Evolutionary conservation across 805 yeast genomes (phyloP), one percentile per base, ranked within the genome.

Genomic region (Candida lessepsii): DNA sequence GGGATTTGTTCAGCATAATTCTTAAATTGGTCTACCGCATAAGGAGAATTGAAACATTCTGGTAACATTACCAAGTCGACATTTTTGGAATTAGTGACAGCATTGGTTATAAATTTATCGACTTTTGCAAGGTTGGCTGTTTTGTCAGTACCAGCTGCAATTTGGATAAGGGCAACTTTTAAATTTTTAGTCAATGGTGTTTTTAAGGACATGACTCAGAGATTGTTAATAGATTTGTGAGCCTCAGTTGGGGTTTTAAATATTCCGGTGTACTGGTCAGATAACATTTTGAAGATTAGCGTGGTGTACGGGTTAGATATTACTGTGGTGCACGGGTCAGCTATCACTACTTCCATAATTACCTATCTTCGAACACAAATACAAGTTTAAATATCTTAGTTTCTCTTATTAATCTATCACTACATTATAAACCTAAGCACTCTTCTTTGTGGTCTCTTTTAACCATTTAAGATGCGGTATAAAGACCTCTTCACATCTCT

Each of bases 21-120:
- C 5, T 85, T 78, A 63, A 93, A 93, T 46, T 90, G 83, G 43
- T 78, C 77, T 20, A 88, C 96, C 0, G 95, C 79, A 57, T 93
- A 93, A 2, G 98, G 98, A 1, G 96, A 86, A 60, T 91, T 93
- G 76, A 90, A 91, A 66, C 96, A 89, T 65, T 93, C 98, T 7
- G 99, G 99, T 23, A 93, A 68, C 48, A 93, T 87, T 9, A 93
- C 76, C 29, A 91, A 68, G 52, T 90, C 85, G 29, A 82, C 45
- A 38, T 53, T 55, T 28, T 55, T 58, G 17, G 71, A 56, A 16
- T 54, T 52, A 1, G 47, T 38, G 9, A 65, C 61, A 1, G 98
- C 97, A 41, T 75, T 77, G 16, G 71, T 69, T 33, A 88, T 78
- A 50, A 75, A 80, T 9, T 70, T 71, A 35, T 76, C 71, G 4